Base-by-base conservation (phyloP, 2,329 filamentous ascomycete genomes). In the Dendryphion nanum region DNA sequence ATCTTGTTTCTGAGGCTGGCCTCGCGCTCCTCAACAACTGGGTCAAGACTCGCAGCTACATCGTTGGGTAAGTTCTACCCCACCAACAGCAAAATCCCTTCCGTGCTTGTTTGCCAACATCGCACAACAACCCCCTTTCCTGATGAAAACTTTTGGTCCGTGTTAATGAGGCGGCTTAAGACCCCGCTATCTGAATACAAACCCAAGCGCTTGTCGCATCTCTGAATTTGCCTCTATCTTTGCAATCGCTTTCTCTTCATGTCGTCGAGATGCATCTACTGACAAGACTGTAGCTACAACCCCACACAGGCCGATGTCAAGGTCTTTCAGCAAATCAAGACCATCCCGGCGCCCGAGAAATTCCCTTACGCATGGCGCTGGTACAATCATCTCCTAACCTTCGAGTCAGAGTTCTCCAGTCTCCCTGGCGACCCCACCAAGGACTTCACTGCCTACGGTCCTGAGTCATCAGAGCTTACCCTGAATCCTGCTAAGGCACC, bases 311-410 rank as follows among this genome's bases (percentile, higher is more conserved):
- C 93, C 74, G 93, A 98, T 78, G 91, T 94, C 63, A 86, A 85
- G 72, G 82, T 82, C 75, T 97, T 86, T 86, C 95, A 97, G 82
- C 86, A 86, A 63, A 72, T 96, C 69, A 83, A 78, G 64, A 73
- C 77, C 57, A 72, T 81, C 44, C 93, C 93, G 59, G 82, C 85
- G 56, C 80, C 85, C 62, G 77, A 78, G 70, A 95, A 95, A 78
- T 95, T 86, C 83, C 89, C 91, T 64, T 79, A 95, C 76, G 89
- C 86, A 65, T 89, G 88, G 67, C 86, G 93, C 72, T 98, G 93
- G 93, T 96, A 95, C 83, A 95, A 94, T 82, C 91, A 98, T 82
- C 88, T 96, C 67, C 82, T 86, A 70, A 86, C 86, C 59, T 95
- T 87, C 77, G 84, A 94, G 79, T 79, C 85, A 56, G 91, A 97